phyloP scores from a whole-genome alignment of 2,329 filamentous ascomycete species.

The Aspergillus fumigatus region DNA sequence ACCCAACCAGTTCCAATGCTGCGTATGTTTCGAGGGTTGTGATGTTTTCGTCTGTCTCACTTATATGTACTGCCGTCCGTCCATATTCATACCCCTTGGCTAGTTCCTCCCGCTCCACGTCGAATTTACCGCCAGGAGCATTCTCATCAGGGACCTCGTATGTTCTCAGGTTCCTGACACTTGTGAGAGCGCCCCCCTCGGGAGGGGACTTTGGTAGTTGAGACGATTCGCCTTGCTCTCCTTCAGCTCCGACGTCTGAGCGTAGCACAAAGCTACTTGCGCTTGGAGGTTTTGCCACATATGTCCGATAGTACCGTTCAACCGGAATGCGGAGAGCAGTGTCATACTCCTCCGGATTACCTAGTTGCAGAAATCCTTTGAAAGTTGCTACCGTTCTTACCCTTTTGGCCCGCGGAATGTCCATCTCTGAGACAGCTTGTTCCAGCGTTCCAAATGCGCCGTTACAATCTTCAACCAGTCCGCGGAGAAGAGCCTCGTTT shows the following conservation, averaged over 20 bases:
- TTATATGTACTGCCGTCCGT: constrained; percentile 84
- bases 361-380: constrained; percentile 74
- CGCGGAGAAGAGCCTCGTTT: constrained; percentile 67
- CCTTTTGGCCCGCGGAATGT: constrained; percentile 69
- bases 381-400: constrained; percentile 74
- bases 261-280: constrained; percentile 70
- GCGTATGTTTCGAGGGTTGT: constrained; percentile 78
- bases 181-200: constrained; percentile 49
- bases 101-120: constrained; percentile 75
- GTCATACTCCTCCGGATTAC: constrained; percentile 67
- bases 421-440: constrained; percentile 76
- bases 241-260: constrained; percentile 42
- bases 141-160: constrained; percentile 76
- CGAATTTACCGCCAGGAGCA: constrained; percentile 71
- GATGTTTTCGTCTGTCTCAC: constrained; percentile 77
- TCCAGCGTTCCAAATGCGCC: constrained; percentile 79
- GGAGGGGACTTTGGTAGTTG: constrained; percentile 35
- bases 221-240: constrained; percentile 51
- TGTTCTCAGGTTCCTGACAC: constrained; percentile 69
- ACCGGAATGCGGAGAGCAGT: constrained; percentile 77
- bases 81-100: constrained; percentile 96
- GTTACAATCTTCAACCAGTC: constrained; percentile 63
- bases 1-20: constrained; percentile 78
- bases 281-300: constrained; percentile 66
- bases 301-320: constrained; percentile 85